A percentile compares a stretch with the other conserved stretches of the same genome.
Conservation (phyloP, 305 asterid genomes). For the Coffea humblotiana region DNA sequence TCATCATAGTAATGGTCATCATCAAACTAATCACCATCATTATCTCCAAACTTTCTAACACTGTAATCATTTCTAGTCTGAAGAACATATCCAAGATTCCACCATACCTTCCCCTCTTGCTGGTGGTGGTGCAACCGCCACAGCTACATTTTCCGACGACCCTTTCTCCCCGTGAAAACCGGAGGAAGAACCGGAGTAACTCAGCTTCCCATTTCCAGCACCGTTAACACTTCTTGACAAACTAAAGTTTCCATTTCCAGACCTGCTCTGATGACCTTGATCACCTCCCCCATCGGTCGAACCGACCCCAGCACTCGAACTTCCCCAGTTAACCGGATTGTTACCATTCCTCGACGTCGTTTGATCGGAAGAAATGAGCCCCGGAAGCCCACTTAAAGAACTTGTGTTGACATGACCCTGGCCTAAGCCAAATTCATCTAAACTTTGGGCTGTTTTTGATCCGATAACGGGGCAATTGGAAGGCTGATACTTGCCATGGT, state of each 20-base stretch:
- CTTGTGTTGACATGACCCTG: slow-evolving; percentile 13
- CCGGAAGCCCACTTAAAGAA: slow-evolving; percentile 43
- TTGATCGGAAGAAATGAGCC: slow-evolving; percentile 51
- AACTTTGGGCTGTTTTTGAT: slow-evolving; percentile 20
- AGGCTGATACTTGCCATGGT: slow-evolving; percentile 35
- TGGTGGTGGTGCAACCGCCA: not conserved
- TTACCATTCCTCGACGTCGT: slow-evolving; percentile 20
- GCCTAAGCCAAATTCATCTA: slow-evolving; percentile 30
- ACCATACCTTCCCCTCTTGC: slow-evolving; percentile 55
- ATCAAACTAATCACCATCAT: slow-evolving; percentile 36
- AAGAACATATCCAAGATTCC: slow-evolving; percentile 71
- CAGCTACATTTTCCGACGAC: slow-evolving; percentile 30
- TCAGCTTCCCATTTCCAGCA: slow-evolving; percentile 23
- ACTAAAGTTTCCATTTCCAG: slow-evolving; percentile 20
- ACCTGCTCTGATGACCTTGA: slow-evolving; percentile 12
- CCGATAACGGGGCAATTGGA: slow-evolving; percentile 20
- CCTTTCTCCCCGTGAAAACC: slow-evolving; percentile 34
- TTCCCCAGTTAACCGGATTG: slow-evolving; percentile 13
- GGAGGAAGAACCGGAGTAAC: slow-evolving; percentile 26
- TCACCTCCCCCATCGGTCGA: slow-evolving; percentile 11
- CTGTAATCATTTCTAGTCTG: slow-evolving; percentile 54
- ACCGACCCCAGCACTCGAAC: not conserved
- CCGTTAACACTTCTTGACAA: slow-evolving; percentile 6
- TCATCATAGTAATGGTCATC: slow-evolving; percentile 28
- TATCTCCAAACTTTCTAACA: slow-evolving; percentile 31